These are phyloP conservation scores for Fusarium veterinarium DNA, from an alignment of 2,329 filamentous ascomycete species.

Conservation along the genomic window DNA sequence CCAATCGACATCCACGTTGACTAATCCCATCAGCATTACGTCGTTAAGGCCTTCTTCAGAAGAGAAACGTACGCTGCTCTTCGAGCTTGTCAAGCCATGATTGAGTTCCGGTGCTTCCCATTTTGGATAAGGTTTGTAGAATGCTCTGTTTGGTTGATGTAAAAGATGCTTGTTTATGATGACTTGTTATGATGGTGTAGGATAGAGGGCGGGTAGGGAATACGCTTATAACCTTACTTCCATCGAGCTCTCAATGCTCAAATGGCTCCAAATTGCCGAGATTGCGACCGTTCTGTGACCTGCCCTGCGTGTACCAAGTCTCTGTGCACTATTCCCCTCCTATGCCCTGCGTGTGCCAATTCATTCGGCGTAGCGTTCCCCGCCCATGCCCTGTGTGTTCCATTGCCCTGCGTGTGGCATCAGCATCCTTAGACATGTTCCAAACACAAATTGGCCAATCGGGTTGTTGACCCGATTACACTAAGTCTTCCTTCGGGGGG, in stretches of 20 bases:
- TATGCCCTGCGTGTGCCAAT: constrained; percentile 21
- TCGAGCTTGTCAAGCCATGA: constrained; percentile 59
- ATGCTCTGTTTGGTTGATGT: not conserved
- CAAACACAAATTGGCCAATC: not conserved
- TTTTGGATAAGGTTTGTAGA: constrained; percentile 1
- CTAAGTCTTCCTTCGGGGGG: not conserved
- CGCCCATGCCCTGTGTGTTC: constrained; percentile 4
- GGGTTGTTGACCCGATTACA: not conserved
- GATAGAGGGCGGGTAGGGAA: not conserved
- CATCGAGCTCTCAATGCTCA: not conserved
- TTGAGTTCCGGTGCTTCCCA: constrained; percentile 47
- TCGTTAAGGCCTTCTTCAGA: rapidly evolving
- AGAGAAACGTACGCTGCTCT: constrained; percentile 50
- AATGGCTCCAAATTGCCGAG: not conserved
- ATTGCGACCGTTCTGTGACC: not conserved
- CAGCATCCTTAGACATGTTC: not conserved
- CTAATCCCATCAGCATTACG: constrained; percentile 41
- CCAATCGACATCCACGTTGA: constrained; percentile 64
- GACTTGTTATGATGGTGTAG: not conserved
- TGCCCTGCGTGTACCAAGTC: constrained; percentile 3
- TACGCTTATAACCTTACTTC: not conserved
- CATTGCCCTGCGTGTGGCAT: constrained; percentile 12
- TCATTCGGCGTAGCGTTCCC: not conserved
- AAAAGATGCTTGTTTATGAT: not conserved
- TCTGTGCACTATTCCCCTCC: not conserved